Percentiles rank a stretch among this genome's conserved stretches.
These are phyloP conservation scores for Colletotrichum tamarilloi DNA, from an alignment of 2,329 filamentous ascomycete genomes.

Conservation along the genomic window DNA sequence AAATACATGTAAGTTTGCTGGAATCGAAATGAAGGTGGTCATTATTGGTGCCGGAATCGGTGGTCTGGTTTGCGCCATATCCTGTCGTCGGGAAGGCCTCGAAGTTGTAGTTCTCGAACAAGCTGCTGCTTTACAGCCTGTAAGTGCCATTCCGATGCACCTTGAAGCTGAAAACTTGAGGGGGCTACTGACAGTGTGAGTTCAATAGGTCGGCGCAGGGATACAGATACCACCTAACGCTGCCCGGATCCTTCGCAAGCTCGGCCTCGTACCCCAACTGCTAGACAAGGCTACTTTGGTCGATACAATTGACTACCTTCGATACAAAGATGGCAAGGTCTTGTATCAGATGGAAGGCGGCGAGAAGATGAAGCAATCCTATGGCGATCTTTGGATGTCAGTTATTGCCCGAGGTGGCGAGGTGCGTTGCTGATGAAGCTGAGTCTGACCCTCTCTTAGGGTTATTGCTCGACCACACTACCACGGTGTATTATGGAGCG, in stretches of 20 bases:
- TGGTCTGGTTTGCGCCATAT: conserved; percentile 21
- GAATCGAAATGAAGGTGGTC: conserved; percentile 18
- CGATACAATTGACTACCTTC: conserved; percentile 10
- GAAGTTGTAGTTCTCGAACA: conserved; percentile 30
- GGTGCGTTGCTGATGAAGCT: neutral
- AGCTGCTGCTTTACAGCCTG: conserved; percentile 10
- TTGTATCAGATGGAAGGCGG: neutral
- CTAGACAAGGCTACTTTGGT: neutral
- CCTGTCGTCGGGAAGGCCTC: conserved; percentile 13
- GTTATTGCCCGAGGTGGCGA: neutral
- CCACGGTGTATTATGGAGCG: conserved; percentile 18
- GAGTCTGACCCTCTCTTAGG: neutral
- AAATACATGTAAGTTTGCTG: too few relatives aligned
- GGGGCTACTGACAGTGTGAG: neutral
- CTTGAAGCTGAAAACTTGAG: too few relatives aligned
- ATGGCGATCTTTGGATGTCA: conserved; percentile 11
- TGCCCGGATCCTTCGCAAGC: conserved; percentile 11
- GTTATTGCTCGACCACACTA: conserved; percentile 16
- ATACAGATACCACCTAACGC: conserved; percentile 27
- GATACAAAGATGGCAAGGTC: conserved; percentile 7
- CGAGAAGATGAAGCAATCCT: neutral
- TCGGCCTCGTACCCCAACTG: conserved; percentile 11
- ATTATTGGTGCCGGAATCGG: conserved; percentile 24
- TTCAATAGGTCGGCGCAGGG: conserved; percentile 17
- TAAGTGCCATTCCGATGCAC: neutral